Conservation (phyloP, 495 filamentous ascomycete species). For the Annulohypoxylon bovei region DNA sequence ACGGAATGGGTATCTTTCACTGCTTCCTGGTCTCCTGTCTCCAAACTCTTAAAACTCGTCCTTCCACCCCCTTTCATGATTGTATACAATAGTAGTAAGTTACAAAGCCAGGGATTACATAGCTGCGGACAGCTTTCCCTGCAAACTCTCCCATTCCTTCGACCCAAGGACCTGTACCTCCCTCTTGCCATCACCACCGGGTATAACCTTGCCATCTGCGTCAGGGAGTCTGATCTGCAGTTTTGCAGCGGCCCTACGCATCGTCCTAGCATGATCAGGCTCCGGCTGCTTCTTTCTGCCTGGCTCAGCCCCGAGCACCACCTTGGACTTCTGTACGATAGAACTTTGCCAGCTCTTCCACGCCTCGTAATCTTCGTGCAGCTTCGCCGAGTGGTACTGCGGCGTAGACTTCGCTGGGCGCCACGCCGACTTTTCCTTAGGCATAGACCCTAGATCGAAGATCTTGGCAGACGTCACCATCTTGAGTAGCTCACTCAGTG, state of each 20-base stretch:
- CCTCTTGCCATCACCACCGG: constrained; percentile 39
- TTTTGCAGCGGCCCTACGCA: constrained; percentile 55
- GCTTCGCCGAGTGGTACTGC: constrained; percentile 55
- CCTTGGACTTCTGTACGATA: constrained; percentile 50
- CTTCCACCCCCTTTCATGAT: neutral
- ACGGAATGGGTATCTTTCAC: neutral
- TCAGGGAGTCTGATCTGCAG: constrained; percentile 59
- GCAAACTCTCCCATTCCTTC: constrained; percentile 55
- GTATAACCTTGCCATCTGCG: constrained; percentile 47
- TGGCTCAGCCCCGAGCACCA: constrained; percentile 45
- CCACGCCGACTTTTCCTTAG: constrained; percentile 63
- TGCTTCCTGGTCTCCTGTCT: neutral
- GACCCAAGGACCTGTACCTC: constrained; percentile 56
- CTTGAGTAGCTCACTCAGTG: constrained; percentile 75
- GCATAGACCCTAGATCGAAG: constrained; percentile 61
- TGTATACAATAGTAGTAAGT: neutral
- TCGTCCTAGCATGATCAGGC: constrained; percentile 41
- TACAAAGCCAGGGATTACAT: constrained; percentile 9
- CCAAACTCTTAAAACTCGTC: neutral
- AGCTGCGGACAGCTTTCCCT: constrained; percentile 44
- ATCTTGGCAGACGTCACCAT: constrained; percentile 69
- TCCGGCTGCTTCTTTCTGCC: constrained; percentile 26
- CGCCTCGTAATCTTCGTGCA: constrained; percentile 53
- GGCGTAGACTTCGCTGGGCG: constrained; percentile 56
- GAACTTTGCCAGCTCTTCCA: constrained; percentile 55